Percentiles rank a stretch among this genome's conserved stretches.
Evolutionary conservation across 2,329 filamentous ascomycete species (phyloP).

Genomic region (Celoporthe dispersa): DNA sequence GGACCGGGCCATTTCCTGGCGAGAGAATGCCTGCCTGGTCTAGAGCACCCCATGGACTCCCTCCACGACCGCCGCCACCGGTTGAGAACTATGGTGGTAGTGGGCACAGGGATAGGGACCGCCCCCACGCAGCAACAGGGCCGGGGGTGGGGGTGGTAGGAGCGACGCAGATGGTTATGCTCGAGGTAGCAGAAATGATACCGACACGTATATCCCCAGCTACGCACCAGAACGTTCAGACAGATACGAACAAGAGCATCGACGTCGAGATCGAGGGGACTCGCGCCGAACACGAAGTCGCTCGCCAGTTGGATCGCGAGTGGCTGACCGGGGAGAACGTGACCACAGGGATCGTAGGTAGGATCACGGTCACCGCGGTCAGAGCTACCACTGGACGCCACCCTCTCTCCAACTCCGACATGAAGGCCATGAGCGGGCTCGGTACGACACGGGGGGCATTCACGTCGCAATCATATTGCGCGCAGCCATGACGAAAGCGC

Average conservation of each 20-base stretch:
- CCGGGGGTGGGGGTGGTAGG: slow-evolving; percentile 44
- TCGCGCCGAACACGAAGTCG: slow-evolving; percentile 24
- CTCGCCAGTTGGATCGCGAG: slow-evolving; percentile 21
- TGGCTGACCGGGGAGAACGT: slow-evolving; percentile 26
- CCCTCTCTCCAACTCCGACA: slow-evolving; percentile 35
- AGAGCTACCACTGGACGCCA: slow-evolving; percentile 39
- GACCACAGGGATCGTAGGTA: slow-evolving; percentile 36
- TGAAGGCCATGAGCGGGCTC: slow-evolving; percentile 42
- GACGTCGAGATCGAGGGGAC: slow-evolving; percentile 26
- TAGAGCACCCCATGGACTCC: slow-evolving; percentile 48
- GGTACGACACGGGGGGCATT: slow-evolving; percentile 40
- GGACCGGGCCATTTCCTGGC: slow-evolving; percentile 37
- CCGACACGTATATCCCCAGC: slow-evolving; percentile 56
- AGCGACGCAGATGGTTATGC: slow-evolving; percentile 29
- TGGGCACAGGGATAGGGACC: slow-evolving; percentile 39
- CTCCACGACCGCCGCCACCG: slow-evolving; percentile 55
- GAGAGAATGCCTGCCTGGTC: slow-evolving; percentile 59
- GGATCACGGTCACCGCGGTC: slow-evolving; percentile 37
- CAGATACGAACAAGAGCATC: slow-evolving; percentile 40
- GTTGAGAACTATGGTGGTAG: slow-evolving; percentile 38
- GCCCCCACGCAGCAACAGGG: slow-evolving; percentile 30
- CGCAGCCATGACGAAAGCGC: slow-evolving; percentile 36
- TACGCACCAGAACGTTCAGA: slow-evolving; percentile 48
- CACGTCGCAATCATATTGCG: slow-evolving; percentile 35
- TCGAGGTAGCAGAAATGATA: slow-evolving; percentile 36